Evolutionary conservation across 768 basidiomycete genomes (phyloP).

Genomic region (Cystobasidium tubakii): DNA sequence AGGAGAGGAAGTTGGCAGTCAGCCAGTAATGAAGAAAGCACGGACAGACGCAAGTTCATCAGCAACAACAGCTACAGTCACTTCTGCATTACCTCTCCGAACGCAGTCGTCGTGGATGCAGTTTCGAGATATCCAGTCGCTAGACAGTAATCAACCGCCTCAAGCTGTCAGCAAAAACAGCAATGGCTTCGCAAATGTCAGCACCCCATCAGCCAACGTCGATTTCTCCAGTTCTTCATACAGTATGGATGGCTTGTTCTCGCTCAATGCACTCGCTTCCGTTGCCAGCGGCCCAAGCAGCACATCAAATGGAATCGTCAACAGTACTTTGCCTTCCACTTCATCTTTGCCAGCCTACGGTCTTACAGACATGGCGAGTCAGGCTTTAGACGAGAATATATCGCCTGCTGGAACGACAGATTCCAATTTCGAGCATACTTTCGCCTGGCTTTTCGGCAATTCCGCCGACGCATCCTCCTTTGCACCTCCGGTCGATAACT

Average conservation of each 20-base stretch:
- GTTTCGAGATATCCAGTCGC: not conserved
- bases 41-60: not conserved
- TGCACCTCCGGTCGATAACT: not conserved
- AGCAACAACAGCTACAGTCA: not conserved
- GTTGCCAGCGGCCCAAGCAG: not conserved
- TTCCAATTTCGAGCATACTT: constrained; percentile 15
- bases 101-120: not conserved
- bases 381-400: not conserved
- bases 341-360: not conserved
- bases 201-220: not conserved
- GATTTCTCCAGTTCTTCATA: not conserved
- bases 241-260: not conserved
- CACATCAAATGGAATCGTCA: not conserved
- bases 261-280: not conserved
- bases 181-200: not conserved
- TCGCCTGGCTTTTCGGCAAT: constrained; percentile 15
- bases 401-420: constrained; percentile 3
- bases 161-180: not conserved
- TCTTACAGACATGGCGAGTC: not conserved
- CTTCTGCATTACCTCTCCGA: not conserved
- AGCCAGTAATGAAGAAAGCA: not conserved
- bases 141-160: not conserved
- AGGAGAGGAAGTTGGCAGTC: not conserved
- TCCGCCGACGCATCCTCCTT: not conserved
- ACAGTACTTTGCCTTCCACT: not conserved